These are phyloP conservation scores for Botryotinia narcissicola DNA, from an alignment of 2,329 filamentous ascomycete genomes.

Conservation along the genomic window DNA sequence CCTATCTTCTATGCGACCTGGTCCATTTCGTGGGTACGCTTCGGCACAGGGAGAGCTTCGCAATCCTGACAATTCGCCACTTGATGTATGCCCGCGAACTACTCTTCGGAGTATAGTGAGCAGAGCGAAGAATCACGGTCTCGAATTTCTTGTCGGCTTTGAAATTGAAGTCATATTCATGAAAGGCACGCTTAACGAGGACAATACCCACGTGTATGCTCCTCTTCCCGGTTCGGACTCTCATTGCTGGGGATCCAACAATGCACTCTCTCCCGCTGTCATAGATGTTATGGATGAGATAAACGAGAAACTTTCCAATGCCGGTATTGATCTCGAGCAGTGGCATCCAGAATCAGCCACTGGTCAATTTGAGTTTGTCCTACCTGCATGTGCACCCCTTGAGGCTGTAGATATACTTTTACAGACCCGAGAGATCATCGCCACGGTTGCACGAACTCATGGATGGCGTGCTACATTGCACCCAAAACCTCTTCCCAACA, in stretches of 20 bases:
- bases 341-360: slow-evolving; percentile 15
- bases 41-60: slow-evolving; percentile 67
- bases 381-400: slow-evolving; percentile 11
- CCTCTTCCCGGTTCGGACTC: slow-evolving; percentile 53
- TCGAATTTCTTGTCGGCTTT: slow-evolving; percentile 69
- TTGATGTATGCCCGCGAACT: slow-evolving; percentile 63
- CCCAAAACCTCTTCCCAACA: slow-evolving; percentile 10
- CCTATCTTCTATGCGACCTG: slow-evolving; percentile 57
- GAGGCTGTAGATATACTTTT: slow-evolving; percentile 19
- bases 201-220: slow-evolving; percentile 40
- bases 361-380: slow-evolving; percentile 21
- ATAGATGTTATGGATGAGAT: slow-evolving; percentile 64
- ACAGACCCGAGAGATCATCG: slow-evolving; percentile 15
- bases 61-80: slow-evolving; percentile 51
- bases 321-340: slow-evolving; percentile 33
- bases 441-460: not conserved
- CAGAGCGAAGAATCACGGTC: slow-evolving; percentile 49
- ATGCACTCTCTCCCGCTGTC: slow-evolving; percentile 56
- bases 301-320: slow-evolving; percentile 54
- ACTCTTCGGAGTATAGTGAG: slow-evolving; percentile 56
- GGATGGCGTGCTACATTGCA: slow-evolving; percentile 40
- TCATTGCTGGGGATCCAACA: slow-evolving; percentile 70
- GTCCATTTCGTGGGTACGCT: slow-evolving; percentile 58
- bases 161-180: slow-evolving; percentile 80
- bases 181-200: slow-evolving; percentile 38